A percentile compares a stretch with the other conserved stretches of the same genome.
phyloP scores from a whole-genome alignment of 805 yeast genomes.

The Barnettozyma populi region DNA sequence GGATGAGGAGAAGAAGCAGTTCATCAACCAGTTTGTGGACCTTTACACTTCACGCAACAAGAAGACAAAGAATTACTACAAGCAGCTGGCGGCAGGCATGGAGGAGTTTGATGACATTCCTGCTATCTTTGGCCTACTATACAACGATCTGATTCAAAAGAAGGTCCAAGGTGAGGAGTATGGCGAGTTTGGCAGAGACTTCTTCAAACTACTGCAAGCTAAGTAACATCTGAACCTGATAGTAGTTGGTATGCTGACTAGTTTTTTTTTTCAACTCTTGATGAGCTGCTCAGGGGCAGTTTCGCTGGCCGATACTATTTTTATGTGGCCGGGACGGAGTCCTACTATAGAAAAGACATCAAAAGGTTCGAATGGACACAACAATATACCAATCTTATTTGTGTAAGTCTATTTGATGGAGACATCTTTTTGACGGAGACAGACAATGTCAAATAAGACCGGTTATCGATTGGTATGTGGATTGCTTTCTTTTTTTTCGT shows the following conservation, averaged over 20 bases:
- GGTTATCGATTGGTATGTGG: too few species aligned
- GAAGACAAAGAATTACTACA: constrained; percentile 31
- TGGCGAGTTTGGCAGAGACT: constrained; percentile 24
- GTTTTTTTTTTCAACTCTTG: too few species aligned
- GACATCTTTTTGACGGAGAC: too few species aligned
- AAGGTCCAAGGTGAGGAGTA: constrained; percentile 12
- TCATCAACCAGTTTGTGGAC: constrained; percentile 26
- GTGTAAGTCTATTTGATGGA: neutral
- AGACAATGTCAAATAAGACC: too few species aligned
- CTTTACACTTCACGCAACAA: constrained; percentile 30
- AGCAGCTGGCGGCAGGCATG: constrained; percentile 31
- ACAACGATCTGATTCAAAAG: constrained; percentile 29
- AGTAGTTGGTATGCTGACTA: neutral
- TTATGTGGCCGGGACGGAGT: neutral
- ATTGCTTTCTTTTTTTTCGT: too few species aligned
- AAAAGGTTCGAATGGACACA: neutral
- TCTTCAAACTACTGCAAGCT: constrained; percentile 12
- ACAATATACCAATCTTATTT: neutral
- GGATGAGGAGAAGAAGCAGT: constrained; percentile 24
- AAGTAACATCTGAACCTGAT: neutral
- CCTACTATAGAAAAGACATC: neutral
- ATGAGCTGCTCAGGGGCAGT: neutral
- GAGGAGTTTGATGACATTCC: constrained; percentile 33
- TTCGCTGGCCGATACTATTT: neutral
- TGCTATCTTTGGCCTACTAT: constrained; percentile 33